Evolutionary conservation across 2,329 filamentous ascomycete genomes (phyloP).

Genomic region (Ophiostoma montium): DNA sequence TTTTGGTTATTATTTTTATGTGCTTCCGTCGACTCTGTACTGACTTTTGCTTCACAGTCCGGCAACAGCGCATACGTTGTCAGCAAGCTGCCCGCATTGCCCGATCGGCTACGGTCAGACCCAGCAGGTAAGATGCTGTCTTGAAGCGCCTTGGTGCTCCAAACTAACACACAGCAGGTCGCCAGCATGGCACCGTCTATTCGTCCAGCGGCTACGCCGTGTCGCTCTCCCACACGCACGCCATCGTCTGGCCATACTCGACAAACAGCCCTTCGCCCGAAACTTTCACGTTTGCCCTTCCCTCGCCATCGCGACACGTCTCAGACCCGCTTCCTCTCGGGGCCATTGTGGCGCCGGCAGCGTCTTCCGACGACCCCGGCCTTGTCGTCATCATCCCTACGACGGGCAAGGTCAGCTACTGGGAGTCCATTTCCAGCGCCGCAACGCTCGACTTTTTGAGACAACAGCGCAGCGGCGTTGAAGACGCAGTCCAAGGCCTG

Average conservation of each 20-base stretch:
- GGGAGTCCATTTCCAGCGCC: constrained; percentile 87
- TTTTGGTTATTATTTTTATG: not conserved
- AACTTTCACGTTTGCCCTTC: constrained; percentile 67
- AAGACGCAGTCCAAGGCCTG: constrained; percentile 59
- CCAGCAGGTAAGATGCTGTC: constrained; percentile 41
- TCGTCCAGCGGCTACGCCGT: constrained; percentile 60
- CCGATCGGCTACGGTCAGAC: constrained; percentile 58
- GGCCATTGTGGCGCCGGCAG: constrained; percentile 65
- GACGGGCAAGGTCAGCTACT: constrained; percentile 78
- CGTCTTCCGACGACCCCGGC: constrained; percentile 67
- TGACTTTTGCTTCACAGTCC: constrained; percentile 36
- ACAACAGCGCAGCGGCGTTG: constrained; percentile 67
- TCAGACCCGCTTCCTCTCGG: constrained; percentile 68
- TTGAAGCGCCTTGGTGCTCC: not conserved
- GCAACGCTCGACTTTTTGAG: constrained; percentile 72
- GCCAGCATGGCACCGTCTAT: constrained; percentile 52
- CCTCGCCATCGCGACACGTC: constrained; percentile 51
- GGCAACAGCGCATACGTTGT: constrained; percentile 76
- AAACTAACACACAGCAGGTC: constrained; percentile 27
- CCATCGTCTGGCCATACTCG: constrained; percentile 82
- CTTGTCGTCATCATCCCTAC: constrained; percentile 74
- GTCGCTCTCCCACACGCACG: constrained; percentile 65
- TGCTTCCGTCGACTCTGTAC: no score
- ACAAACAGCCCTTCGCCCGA: constrained; percentile 54
- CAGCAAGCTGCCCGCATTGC: constrained; percentile 69